Percentiles rank a stretch among this genome's conserved stretches.
Evolutionary conservation across 331 rosid species (phyloP).

Genomic region (Prunus yedoensis): DNA sequence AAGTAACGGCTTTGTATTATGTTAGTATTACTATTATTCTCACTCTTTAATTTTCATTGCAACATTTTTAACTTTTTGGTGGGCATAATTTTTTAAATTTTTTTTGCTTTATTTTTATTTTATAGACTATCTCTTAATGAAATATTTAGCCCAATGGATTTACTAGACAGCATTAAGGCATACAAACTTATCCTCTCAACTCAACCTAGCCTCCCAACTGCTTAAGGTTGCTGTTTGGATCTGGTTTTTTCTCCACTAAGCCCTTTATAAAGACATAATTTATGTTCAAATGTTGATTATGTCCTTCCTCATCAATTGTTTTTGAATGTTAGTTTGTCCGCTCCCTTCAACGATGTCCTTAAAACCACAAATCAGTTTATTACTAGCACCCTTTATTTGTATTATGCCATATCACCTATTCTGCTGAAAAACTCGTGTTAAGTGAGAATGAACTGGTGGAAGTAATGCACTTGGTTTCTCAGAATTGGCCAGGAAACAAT

Average conservation of each 20-base stretch:
- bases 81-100: background rate
- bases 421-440: background rate
- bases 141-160: background rate
- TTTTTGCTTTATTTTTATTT: background rate
- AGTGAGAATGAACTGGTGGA: slow-evolving; percentile 12
- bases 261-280: background rate
- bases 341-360: background rate
- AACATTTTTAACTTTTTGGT: background rate
- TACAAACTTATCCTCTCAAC: background rate
- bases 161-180: background rate
- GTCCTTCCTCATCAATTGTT: background rate
- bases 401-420: background rate
- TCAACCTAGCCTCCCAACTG: background rate
- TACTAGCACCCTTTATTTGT: slow-evolving; percentile 4
- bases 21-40: background rate
- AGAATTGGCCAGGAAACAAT: slow-evolving; percentile 80
- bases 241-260: background rate
- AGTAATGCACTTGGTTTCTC: slow-evolving; percentile 20
- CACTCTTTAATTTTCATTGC: background rate
- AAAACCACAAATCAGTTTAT: background rate
- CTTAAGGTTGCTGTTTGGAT: background rate
- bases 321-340: background rate
- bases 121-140: background rate
- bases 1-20: background rate
- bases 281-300: background rate